These are phyloP conservation scores for Plenodomus biglobosus DNA, from an alignment of 2,329 filamentous ascomycete genomes.

Conservation along the genomic window DNA sequence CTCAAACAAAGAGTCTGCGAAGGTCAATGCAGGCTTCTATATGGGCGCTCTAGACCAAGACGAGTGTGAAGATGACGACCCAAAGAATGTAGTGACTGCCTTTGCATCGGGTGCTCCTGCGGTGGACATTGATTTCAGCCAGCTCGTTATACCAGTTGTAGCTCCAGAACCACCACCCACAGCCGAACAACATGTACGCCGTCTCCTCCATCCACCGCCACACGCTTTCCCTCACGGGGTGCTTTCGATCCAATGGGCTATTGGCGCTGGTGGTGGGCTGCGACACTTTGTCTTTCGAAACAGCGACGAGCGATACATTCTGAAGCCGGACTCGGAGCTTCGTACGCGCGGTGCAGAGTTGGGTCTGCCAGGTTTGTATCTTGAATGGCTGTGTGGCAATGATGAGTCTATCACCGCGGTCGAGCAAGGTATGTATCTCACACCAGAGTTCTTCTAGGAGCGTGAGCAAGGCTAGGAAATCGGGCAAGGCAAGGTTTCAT, in stretches of 20 bases:
- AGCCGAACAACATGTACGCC: constrained; percentile 3
- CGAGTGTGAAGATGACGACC: background rate
- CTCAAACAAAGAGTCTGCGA: constrained; percentile 15
- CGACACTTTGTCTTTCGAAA: constrained; percentile 17
- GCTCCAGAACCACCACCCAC: background rate
- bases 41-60: background rate
- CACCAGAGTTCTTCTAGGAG: constrained; percentile 17
- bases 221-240: constrained; percentile 21
- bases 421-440: constrained; percentile 19
- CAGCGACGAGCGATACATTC: constrained; percentile 16
- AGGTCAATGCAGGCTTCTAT: constrained; percentile 14
- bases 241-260: constrained; percentile 24
- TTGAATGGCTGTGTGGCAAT: constrained; percentile 27
- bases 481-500: too few species aligned
- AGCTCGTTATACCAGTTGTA: background rate
- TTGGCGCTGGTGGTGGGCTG: constrained; percentile 4
- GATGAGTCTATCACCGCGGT: constrained; percentile 9
- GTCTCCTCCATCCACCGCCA: constrained; percentile 15
- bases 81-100: background rate
- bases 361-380: constrained; percentile 19
- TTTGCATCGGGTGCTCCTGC: background rate
- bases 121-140: constrained; percentile 5
- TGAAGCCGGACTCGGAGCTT: constrained; percentile 12
- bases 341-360: constrained; percentile 8
- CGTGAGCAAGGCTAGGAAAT: background rate